Conservation (phyloP, 2,329 filamentous ascomycete species). For the Arthroderma sp. region DNA sequence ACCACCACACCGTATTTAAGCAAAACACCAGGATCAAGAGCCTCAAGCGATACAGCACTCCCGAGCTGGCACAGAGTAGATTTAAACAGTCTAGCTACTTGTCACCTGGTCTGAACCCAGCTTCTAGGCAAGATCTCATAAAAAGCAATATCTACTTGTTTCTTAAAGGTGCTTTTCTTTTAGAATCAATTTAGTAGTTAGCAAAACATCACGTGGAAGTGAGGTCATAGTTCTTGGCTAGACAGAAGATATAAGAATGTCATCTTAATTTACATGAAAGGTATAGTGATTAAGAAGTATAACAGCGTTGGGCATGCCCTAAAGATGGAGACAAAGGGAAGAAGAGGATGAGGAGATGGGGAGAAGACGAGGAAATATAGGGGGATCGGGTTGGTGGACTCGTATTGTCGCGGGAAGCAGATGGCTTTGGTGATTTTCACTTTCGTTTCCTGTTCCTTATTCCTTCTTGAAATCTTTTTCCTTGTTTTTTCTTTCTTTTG, state of each 20-base stretch:
- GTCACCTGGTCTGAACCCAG: too few relatives aligned
- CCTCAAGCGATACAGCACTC: too few relatives aligned
- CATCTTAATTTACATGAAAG: conserved; percentile 3
- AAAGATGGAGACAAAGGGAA: not conserved
- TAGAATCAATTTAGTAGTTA: too few relatives aligned
- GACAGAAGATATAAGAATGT: not conserved
- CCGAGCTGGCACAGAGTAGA: not conserved
- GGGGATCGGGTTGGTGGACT: not conserved
- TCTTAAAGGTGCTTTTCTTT: not conserved
- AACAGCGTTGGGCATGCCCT: conserved; percentile 4
- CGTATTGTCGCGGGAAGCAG: not conserved
- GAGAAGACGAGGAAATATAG: not conserved
- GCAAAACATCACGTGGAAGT: not conserved
- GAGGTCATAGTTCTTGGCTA: conserved; percentile 3
- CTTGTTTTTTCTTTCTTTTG: not conserved
- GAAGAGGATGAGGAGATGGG: not conserved
- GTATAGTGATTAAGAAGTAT: not conserved
- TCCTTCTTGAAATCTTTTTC: not conserved
- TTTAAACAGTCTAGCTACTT: not conserved
- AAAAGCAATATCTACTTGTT: not conserved
- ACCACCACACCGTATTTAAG: not conserved
- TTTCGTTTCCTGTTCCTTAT: not conserved
- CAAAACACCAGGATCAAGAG: too few relatives aligned
- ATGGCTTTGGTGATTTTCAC: not conserved
- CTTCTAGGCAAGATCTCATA: not conserved